A percentile compares a stretch with the other conserved stretches of the same genome.
These are phyloP conservation scores for Drechslerella dactyloides DNA, from an alignment of 2,329 filamentous ascomycete species.

Conservation along the genomic window DNA sequence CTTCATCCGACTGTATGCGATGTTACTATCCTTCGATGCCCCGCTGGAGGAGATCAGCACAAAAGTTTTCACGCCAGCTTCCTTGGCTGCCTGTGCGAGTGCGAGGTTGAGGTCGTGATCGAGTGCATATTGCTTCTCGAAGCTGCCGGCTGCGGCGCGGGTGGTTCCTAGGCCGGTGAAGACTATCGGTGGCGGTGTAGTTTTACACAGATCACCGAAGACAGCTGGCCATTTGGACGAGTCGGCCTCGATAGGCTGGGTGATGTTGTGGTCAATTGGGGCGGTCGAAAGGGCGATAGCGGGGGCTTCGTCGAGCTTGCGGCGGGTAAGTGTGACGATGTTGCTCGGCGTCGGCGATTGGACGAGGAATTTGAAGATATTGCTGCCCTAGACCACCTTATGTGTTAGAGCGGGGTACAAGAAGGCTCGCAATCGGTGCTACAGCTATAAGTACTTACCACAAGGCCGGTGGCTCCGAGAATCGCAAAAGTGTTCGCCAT, in stretches of 20 bases:
- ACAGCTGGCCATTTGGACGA: constrained; percentile 70
- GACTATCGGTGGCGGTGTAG: constrained; percentile 68
- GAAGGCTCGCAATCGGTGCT: not conserved
- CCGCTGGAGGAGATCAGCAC: constrained; percentile 73
- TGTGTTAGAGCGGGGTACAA: constrained; percentile 19
- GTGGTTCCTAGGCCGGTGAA: constrained; percentile 84
- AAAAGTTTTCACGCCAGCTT: constrained; percentile 73
- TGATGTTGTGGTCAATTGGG: constrained; percentile 63
- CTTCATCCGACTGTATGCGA: constrained; percentile 76
- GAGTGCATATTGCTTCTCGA: constrained; percentile 82
- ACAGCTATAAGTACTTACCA: constrained; percentile 19
- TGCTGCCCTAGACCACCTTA: constrained; percentile 64
- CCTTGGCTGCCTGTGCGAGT: constrained; percentile 75
- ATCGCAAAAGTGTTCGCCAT: constrained; percentile 42
- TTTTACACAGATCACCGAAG: constrained; percentile 53
- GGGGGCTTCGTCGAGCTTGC: constrained; percentile 64
- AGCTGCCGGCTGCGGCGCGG: constrained; percentile 72
- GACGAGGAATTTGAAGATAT: constrained; percentile 70
- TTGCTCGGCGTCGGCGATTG: constrained; percentile 57
- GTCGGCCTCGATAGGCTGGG: constrained; percentile 60
- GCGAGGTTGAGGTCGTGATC: constrained; percentile 86
- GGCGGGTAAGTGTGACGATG: constrained; percentile 61
- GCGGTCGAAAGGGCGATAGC: constrained; percentile 49
- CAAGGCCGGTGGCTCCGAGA: constrained; percentile 45
- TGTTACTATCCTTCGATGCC: constrained; percentile 63